Conservation (phyloP, 2,329 filamentous ascomycete genomes). For the Dactylellina sp. region DNA sequence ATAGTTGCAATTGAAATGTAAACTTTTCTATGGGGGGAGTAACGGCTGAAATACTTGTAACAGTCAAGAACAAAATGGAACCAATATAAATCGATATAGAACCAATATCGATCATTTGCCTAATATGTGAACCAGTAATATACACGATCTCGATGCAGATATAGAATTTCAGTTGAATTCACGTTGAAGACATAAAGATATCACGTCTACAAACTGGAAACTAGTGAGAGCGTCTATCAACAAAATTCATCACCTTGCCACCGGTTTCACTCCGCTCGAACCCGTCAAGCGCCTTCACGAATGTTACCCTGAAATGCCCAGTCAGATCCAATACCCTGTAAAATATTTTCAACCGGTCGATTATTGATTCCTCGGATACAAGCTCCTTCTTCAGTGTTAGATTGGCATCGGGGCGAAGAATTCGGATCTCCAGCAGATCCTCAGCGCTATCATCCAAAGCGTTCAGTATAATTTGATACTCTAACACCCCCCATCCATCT, state of each 20-base stretch:
- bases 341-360: background rate
- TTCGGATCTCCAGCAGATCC: conserved; percentile 14
- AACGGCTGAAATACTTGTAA: too few species aligned
- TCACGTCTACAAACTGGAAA: too few species aligned
- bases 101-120: too few species aligned
- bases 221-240: conserved; percentile 23
- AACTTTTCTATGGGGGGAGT: too few species aligned
- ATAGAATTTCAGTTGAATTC: too few species aligned
- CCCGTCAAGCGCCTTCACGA: conserved; percentile 15
- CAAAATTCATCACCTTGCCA: conserved; percentile 49
- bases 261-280: conserved; percentile 47
- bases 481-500: conserved; percentile 62
- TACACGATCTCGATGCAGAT: too few species aligned
- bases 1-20: too few species aligned
- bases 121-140: too few species aligned
- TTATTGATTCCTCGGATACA: conserved; percentile 5
- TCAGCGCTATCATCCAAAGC: conserved; percentile 1
- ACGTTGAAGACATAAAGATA: too few species aligned
- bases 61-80: too few species aligned
- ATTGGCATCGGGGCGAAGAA: conserved; percentile 18
- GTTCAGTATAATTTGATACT: conserved; percentile 66
- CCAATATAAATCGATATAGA: too few species aligned
- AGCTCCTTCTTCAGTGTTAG: background rate
- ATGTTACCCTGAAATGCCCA: conserved; percentile 28
- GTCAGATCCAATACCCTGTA: conserved; percentile 12